Conservation (phyloP, 73 alveolate genomes). For the Tetrahymena borealis region DNA sequence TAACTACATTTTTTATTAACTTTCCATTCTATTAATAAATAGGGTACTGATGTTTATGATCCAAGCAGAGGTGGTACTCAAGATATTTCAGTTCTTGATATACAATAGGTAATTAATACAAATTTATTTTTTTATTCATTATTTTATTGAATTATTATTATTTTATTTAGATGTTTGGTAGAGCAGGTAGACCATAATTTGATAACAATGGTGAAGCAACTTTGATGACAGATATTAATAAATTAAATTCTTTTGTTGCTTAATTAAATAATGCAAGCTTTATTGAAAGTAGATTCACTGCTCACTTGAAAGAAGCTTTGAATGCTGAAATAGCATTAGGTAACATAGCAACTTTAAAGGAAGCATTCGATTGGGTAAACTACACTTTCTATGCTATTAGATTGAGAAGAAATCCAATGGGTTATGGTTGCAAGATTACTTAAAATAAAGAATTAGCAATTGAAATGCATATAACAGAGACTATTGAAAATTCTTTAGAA, state of each 20-base stretch:
- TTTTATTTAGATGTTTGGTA: slow-evolving; percentile 72
- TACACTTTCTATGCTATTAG: slow-evolving; percentile 90
- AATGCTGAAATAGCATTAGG: slow-evolving; percentile 79
- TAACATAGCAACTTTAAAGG: slow-evolving; percentile 75
- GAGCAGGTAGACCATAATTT: slow-evolving; percentile 99
- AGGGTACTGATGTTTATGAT: slow-evolving; percentile 40
- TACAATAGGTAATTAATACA: slow-evolving; percentile 71
- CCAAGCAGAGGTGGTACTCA: slow-evolving; percentile 28
- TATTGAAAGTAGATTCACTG: slow-evolving; percentile 72
- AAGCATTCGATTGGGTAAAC: slow-evolving; percentile 93
- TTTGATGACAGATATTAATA: slow-evolving; percentile 69
- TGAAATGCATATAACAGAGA: slow-evolving; percentile 30
- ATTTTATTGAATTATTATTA: neutral
- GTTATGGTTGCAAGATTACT: slow-evolving; percentile 59
- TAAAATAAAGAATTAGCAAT: slow-evolving; percentile 37
- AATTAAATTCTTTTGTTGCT: slow-evolving; percentile 78
- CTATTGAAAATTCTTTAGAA: slow-evolving; percentile 48
- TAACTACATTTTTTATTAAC: too few relatives aligned
- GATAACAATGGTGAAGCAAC: slow-evolving; percentile 96
- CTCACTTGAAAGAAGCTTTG: slow-evolving; percentile 57
- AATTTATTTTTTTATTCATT: neutral
- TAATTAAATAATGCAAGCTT: slow-evolving; percentile 75
- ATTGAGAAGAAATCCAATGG: slow-evolving; percentile 60
- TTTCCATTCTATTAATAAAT: neutral
- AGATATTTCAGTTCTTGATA: slow-evolving; percentile 98